phyloP scores from a whole-genome alignment of 352 stramenopile species.

The Globisporangium nagaii region DNA sequence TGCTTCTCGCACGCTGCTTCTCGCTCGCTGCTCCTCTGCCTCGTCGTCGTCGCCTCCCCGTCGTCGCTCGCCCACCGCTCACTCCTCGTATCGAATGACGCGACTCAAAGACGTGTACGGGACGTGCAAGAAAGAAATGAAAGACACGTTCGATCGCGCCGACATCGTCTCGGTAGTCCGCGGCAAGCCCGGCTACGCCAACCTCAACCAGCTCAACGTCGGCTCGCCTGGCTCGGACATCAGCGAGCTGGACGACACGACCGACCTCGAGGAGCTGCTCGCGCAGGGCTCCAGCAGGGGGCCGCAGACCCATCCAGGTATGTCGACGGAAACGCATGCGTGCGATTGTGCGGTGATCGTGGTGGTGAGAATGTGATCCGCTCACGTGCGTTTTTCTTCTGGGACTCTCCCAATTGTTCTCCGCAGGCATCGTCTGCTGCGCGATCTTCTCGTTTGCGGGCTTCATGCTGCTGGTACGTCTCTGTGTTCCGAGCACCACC shows the following conservation, averaged over 20 bases:
- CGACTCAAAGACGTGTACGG: conserved; percentile 77
- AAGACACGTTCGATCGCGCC: conserved; percentile 52
- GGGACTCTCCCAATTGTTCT: neutral
- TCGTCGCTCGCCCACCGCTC: neutral
- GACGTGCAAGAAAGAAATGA: conserved; percentile 78
- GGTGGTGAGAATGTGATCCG: neutral
- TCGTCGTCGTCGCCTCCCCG: neutral
- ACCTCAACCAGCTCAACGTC: conserved; percentile 79
- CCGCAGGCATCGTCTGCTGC: conserved; percentile 63
- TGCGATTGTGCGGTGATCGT: neutral
- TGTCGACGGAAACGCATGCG: neutral
- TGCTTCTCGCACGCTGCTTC: neutral
- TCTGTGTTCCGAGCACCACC: too few species aligned
- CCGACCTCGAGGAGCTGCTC: conserved; percentile 74
- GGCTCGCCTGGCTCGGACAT: conserved; percentile 69
- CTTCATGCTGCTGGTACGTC: conserved; percentile 62
- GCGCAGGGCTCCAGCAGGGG: conserved; percentile 66
- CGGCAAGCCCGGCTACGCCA: conserved; percentile 73
- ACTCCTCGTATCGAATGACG: conserved; percentile 26
- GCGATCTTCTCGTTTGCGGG: conserved; percentile 71
- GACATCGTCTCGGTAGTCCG: conserved; percentile 70
- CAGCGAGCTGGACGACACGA: conserved; percentile 76
- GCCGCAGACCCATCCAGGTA: conserved; percentile 66
- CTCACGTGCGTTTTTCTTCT: neutral
- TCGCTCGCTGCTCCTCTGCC: neutral